These are phyloP conservation scores for Magnusiomyces suaveolens DNA, from an alignment of 1,139 yeast genomes.

Conservation along the genomic window DNA sequence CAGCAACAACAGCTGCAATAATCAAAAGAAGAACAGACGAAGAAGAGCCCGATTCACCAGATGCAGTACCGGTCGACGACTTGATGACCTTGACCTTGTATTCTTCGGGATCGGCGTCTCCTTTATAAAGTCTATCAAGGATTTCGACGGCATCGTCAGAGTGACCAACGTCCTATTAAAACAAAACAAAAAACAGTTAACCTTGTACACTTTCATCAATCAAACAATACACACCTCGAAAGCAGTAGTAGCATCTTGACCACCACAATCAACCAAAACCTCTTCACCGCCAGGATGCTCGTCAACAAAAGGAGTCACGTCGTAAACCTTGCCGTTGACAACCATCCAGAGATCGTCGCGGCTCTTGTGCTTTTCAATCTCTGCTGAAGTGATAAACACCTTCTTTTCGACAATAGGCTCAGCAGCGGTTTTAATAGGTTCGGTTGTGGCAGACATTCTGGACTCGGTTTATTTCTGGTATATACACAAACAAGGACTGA, in stretches of 20 bases:
- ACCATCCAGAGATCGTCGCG: constrained; percentile 83
- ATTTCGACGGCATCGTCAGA: constrained; percentile 89
- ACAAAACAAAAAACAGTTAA: neutral
- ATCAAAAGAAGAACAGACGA: constrained; percentile 37
- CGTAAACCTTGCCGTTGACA: constrained; percentile 83
- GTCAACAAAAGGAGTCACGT: constrained; percentile 71
- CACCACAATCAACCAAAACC: constrained; percentile 83
- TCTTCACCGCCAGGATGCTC: constrained; percentile 99
- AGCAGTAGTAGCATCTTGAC: constrained; percentile 87
- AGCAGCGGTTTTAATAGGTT: neutral
- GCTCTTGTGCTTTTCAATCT: constrained; percentile 68
- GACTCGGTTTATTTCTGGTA: no score
- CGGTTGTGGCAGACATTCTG: neutral
- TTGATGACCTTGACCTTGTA: constrained; percentile 17
- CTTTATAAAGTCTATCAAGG: constrained; percentile 58
- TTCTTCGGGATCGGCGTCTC: constrained; percentile 44
- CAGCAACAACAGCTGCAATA: constrained; percentile 44
- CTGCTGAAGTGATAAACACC: constrained; percentile 36
- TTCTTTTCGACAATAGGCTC: neutral
- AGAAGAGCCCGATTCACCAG: constrained; percentile 11
- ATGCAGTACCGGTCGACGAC: neutral
- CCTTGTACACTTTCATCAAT: neutral
- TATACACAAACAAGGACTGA: neutral
- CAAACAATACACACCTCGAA: constrained; percentile 46
- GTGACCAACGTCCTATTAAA: constrained; percentile 71